phyloP scores from a whole-genome alignment of 441 rosid species.

The Hypseocharis bilobata region DNA sequence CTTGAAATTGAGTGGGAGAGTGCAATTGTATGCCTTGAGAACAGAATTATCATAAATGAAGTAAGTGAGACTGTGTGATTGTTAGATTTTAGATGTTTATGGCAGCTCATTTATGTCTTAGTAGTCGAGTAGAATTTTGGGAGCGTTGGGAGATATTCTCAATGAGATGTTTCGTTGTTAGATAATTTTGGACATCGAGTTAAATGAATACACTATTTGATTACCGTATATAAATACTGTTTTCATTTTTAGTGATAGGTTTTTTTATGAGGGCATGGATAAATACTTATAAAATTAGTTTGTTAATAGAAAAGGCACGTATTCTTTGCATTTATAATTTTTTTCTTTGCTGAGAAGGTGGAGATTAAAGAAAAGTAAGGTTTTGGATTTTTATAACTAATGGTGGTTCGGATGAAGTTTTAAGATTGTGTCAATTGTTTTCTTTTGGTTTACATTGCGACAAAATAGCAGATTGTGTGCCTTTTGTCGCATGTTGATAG shows the following conservation, averaged over 20 bases:
- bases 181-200: too few relatives aligned
- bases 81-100: background rate
- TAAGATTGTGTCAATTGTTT: background rate
- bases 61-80: background rate
- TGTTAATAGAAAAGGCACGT: too few relatives aligned
- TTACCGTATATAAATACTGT: too few relatives aligned
- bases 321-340: too few relatives aligned
- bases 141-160: background rate
- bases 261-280: too few relatives aligned
- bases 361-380: too few relatives aligned
- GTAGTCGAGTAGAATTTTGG: background rate
- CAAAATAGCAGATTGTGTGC: background rate
- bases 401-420: background rate
- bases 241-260: too few relatives aligned
- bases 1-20: background rate
- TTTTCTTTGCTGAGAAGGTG: too few relatives aligned
- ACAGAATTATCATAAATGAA: background rate
- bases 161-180: background rate
- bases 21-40: background rate
- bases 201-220: too few relatives aligned
- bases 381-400: background rate
- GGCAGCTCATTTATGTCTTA: background rate
- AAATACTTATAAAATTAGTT: too few relatives aligned
- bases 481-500: background rate
- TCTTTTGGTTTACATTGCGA: background rate